These are phyloP conservation scores for Thalassiosira livingstoniorum DNA, from an alignment of 352 stramenopile genomes.

Conservation along the genomic window DNA sequence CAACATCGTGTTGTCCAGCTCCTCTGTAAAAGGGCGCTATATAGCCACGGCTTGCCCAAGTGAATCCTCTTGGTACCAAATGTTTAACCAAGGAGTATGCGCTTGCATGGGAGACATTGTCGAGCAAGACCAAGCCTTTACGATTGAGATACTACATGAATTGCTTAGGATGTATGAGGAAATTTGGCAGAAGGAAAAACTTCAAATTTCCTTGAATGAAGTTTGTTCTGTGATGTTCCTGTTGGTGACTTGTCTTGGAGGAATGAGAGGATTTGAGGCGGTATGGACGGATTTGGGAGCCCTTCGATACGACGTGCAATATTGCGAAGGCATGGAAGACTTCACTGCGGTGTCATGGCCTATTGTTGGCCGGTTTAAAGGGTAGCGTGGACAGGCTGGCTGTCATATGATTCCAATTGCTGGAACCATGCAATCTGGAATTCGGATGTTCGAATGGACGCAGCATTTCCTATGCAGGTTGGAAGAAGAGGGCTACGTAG, in stretches of 20 bases:
- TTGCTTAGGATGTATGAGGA: neutral
- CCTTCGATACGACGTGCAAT: conserved; percentile 21
- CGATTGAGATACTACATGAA: conserved; percentile 3
- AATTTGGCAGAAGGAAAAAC: no score
- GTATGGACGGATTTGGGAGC: conserved; percentile 26
- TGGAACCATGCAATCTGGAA: no score
- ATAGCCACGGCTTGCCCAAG: conserved; percentile 24
- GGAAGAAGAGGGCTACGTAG: no score
- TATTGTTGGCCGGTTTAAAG: conserved; percentile 2
- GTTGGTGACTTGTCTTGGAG: conserved; percentile 3
- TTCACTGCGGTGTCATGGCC: conserved; percentile 3
- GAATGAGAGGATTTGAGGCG: conserved; percentile 12
- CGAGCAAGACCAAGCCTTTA: conserved; percentile 1
- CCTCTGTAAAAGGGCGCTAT: conserved; percentile 1
- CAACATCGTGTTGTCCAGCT: conserved; percentile 28
- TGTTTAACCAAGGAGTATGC: conserved; percentile 6
- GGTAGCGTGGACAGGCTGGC: neutral
- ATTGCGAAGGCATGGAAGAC: conserved; percentile 14
- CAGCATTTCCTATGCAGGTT: no score
- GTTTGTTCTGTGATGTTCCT: conserved; percentile 13
- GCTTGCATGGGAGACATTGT: conserved; percentile 15
- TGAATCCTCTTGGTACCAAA: conserved; percentile 30
- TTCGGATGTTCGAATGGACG: no score
- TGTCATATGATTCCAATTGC: conserved; percentile 17
- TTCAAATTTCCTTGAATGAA: no score